Conservation (phyloP, 352 stramenopile species). For the Globisporangium paroecandrum region DNA sequence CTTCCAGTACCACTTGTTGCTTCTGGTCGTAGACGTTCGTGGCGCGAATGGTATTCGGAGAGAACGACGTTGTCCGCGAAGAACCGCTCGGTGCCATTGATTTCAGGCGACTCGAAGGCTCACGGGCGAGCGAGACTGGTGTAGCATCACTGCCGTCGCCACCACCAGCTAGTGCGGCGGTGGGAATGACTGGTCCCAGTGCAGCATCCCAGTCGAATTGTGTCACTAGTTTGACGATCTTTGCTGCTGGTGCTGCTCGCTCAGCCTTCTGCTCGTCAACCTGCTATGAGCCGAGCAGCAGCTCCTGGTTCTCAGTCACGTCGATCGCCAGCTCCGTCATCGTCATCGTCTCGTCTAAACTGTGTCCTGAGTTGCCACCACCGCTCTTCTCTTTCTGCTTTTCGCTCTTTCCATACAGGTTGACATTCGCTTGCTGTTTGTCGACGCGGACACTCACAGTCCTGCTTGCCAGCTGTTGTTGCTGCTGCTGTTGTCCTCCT, state of each 20-base stretch:
- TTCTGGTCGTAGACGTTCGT: neutral
- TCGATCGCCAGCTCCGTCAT: neutral
- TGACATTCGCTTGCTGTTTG: neutral
- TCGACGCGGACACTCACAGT: neutral
- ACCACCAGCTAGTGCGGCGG: neutral
- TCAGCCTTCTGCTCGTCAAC: neutral
- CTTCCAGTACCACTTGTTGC: neutral
- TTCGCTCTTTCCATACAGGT: neutral
- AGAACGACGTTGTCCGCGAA: constrained; percentile 5
- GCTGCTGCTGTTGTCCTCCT: neutral
- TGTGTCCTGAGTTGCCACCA: neutral
- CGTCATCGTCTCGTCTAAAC: neutral
- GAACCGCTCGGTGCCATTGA: neutral
- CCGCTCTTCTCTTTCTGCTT: neutral
- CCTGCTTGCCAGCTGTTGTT: constrained; percentile 2
- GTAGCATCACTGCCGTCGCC: neutral
- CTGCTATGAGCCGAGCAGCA: neutral
- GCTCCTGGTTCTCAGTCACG: neutral
- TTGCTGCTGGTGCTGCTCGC: neutral
- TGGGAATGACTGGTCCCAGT: neutral
- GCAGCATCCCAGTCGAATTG: constrained; percentile 5
- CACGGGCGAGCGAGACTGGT: neutral
- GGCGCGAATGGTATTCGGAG: neutral
- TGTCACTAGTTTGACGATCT: neutral
- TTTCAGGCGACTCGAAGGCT: neutral